These are phyloP conservation scores for Exidia glandulosa DNA, from an alignment of 768 basidiomycete species.

Conservation along the genomic window DNA sequence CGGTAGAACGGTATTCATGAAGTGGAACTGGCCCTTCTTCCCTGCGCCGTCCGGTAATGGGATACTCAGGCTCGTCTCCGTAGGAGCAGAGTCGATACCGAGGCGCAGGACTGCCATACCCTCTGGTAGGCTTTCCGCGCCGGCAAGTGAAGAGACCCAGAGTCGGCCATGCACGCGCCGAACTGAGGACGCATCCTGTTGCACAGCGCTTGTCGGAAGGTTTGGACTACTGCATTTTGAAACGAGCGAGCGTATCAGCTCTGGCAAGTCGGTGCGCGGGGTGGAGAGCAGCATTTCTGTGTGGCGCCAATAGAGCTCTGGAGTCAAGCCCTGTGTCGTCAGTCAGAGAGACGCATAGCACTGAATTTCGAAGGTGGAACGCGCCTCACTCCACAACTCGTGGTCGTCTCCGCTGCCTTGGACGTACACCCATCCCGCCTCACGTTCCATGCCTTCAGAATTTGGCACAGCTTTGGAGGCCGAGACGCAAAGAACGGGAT, in stretches of 20 bases:
- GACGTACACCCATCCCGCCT: constrained; percentile 74
- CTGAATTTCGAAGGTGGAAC: constrained; percentile 9
- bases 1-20: constrained; percentile 40
- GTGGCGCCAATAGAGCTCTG: constrained; percentile 59
- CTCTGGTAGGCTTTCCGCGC: too few species aligned
- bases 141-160: too few species aligned
- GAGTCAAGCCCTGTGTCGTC: constrained; percentile 55
- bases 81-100: too few species aligned
- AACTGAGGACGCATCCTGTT: too few species aligned
- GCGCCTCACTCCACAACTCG: constrained; percentile 76
- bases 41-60: constrained; percentile 21
- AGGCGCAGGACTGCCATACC: too few species aligned
- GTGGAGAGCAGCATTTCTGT: constrained; percentile 35
- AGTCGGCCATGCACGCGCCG: too few species aligned
- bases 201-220: too few species aligned
- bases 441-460: constrained; percentile 50
- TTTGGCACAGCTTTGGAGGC: constrained; percentile 58
- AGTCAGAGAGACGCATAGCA: neutral
- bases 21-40: constrained; percentile 42
- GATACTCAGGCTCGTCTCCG: too few species aligned
- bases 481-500: constrained; percentile 74
- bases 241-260: too few species aligned
- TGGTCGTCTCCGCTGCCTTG: constrained; percentile 96
- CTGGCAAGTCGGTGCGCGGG: constrained; percentile 37
- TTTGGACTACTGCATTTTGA: too few species aligned